phyloP scores from a whole-genome alignment of 306 rosid genomes.

The Malus sieversii region DNA sequence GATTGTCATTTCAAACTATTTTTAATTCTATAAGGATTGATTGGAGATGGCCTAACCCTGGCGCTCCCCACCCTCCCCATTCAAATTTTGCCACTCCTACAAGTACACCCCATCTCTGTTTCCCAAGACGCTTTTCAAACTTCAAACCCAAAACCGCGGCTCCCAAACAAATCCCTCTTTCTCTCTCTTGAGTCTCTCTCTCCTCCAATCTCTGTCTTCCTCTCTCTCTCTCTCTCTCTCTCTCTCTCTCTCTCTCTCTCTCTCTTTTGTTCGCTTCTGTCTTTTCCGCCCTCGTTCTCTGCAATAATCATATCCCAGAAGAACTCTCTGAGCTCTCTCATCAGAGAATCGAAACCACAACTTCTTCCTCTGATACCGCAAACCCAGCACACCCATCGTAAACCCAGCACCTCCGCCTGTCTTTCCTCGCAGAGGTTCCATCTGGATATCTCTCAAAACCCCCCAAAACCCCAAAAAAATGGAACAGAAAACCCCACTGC shows the following conservation, averaged over 20 bases:
- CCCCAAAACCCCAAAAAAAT: background rate
- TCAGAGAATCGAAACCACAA: conserved; percentile 7
- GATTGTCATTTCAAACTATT: too few relatives aligned
- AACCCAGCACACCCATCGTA: background rate
- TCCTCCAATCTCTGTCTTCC: background rate
- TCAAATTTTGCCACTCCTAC: conserved; percentile 18
- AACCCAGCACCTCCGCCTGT: background rate
- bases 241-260: too few relatives aligned
- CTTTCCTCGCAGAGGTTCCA: conserved; percentile 17
- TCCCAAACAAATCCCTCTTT: background rate
- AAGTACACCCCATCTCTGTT: background rate
- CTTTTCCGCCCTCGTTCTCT: background rate
- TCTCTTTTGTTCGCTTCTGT: background rate
- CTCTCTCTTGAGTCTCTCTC: background rate
- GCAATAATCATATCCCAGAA: background rate
- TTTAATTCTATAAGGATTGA: too few relatives aligned
- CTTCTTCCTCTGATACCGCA: background rate
- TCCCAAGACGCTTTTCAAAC: conserved; percentile 3
- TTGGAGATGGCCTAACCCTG: too few relatives aligned
- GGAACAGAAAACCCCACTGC: conserved; percentile 19
- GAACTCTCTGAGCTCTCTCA: background rate
- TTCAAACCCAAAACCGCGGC: conserved; percentile 17
- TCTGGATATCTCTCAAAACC: conserved; percentile 39
- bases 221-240: too few relatives aligned
- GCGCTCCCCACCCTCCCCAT: conserved; percentile 14